Evolutionary conservation across 108 stramenopile species (phyloP).

Genomic region (Cyclotella atomus): DNA sequence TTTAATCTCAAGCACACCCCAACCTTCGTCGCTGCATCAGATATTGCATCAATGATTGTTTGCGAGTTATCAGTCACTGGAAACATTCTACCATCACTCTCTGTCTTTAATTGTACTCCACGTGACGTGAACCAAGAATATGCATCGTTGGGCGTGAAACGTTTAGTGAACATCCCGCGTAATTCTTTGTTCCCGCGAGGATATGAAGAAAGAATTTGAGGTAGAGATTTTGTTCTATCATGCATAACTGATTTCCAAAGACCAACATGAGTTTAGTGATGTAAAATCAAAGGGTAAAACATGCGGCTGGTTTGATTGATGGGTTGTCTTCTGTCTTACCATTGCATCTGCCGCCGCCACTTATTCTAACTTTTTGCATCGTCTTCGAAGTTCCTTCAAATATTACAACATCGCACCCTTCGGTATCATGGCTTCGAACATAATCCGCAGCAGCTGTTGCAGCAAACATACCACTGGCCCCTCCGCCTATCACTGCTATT

Average conservation of each 20-base stretch:
- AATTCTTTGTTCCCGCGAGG: constrained; percentile 90
- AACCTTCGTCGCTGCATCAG: constrained; percentile 61
- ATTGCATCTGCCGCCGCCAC: constrained; percentile 83
- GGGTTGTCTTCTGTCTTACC: neutral
- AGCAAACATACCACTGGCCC: constrained; percentile 67
- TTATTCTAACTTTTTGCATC: constrained; percentile 91
- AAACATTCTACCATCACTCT: constrained; percentile 95
- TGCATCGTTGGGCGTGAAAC: constrained; percentile 82
- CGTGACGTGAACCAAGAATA: constrained; percentile 86
- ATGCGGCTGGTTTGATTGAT: neutral
- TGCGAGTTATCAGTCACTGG: constrained; percentile 88
- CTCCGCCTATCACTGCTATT: constrained; percentile 65
- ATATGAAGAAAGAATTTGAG: constrained; percentile 81
- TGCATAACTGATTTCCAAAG: constrained; percentile 63
- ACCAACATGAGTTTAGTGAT: neutral
- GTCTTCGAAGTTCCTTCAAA: constrained; percentile 84
- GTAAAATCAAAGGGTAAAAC: neutral
- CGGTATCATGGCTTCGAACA: neutral
- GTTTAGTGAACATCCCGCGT: constrained; percentile 72
- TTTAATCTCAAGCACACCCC: constrained; percentile 64
- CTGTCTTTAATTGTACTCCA: constrained; percentile 92
- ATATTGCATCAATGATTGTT: constrained; percentile 86
- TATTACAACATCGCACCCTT: constrained; percentile 64
- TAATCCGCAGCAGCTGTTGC: constrained; percentile 59
- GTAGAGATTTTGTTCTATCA: constrained; percentile 75